Conservation (phyloP, 2,329 filamentous ascomycete genomes). For the Cladophialophora bantiana region DNA sequence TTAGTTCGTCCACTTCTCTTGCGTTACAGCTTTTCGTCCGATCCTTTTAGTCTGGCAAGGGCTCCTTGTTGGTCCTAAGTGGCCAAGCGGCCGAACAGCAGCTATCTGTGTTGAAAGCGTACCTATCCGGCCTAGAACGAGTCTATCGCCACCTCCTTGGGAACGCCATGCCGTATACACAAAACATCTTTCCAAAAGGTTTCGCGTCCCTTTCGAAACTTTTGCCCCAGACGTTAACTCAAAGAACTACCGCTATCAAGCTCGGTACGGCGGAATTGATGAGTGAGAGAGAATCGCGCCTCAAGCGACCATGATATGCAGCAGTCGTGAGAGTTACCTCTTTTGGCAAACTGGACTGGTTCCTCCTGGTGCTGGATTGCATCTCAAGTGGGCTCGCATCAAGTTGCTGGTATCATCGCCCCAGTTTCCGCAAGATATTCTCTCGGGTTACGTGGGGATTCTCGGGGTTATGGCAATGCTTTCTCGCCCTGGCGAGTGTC, state of each 20-base stretch:
- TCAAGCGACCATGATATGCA: background rate
- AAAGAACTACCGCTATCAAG: no score
- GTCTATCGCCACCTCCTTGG: no score
- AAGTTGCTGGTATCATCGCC: background rate
- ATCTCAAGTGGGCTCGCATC: background rate
- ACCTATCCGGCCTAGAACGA: background rate
- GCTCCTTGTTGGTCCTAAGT: background rate
- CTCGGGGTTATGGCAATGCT: background rate
- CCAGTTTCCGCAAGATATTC: background rate
- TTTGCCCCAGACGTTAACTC: no score
- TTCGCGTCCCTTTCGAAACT: no score
- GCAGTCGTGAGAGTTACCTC: background rate
- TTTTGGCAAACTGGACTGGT: background rate
- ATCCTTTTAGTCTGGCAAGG: background rate
- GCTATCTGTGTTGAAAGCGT: background rate
- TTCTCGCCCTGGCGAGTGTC: background rate
- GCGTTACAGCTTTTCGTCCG: background rate
- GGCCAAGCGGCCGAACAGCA: background rate
- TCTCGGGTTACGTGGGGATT: no score
- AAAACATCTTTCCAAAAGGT: no score
- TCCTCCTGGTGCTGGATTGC: background rate
- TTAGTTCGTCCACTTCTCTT: background rate
- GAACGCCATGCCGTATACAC: no score
- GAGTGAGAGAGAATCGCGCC: background rate
- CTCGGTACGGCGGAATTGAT: background rate